Percentiles rank a stretch among this genome's conserved stretches.
phyloP scores from a whole-genome alignment of 1,284 basidiomycete genomes.

The Limonomyces culmigenus region DNA sequence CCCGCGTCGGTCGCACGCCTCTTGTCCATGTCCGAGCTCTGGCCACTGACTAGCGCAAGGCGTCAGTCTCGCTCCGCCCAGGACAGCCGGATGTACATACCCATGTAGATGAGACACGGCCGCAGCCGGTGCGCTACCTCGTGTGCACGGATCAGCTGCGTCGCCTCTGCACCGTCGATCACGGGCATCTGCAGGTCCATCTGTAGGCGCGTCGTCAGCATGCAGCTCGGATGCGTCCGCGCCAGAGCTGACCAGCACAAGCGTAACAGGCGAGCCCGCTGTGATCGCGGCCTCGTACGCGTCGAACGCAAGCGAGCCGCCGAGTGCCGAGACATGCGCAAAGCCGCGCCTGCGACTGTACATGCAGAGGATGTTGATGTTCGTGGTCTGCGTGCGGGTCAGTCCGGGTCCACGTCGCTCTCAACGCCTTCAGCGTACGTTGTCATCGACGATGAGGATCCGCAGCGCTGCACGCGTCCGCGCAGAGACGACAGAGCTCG shows the following conservation, averaged over 20 bases:
- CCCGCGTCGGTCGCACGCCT: neutral
- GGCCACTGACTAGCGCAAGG: neutral
- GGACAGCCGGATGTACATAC: neutral
- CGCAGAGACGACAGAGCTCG: neutral
- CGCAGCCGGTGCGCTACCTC: neutral
- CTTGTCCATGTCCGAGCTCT: neutral
- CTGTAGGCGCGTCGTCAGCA: no score
- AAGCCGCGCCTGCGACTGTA: neutral
- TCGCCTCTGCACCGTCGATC: neutral
- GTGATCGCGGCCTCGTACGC: neutral
- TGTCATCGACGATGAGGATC: neutral
- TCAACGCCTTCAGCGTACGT: no score
- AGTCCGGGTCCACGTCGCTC: no score
- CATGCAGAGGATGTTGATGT: neutral
- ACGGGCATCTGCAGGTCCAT: neutral
- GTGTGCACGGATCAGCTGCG: neutral
- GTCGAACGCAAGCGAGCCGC: neutral
- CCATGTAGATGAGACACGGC: neutral
- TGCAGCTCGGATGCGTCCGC: no score
- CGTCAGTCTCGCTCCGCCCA: neutral
- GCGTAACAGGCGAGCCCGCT: neutral
- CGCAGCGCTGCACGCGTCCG: no score
- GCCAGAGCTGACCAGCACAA: neutral
- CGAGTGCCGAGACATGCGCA: neutral
- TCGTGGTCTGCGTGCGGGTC: no score